These are phyloP conservation scores for Blastobotrys serpentis DNA, from an alignment of 1,139 yeast genomes.

Conservation along the genomic window DNA sequence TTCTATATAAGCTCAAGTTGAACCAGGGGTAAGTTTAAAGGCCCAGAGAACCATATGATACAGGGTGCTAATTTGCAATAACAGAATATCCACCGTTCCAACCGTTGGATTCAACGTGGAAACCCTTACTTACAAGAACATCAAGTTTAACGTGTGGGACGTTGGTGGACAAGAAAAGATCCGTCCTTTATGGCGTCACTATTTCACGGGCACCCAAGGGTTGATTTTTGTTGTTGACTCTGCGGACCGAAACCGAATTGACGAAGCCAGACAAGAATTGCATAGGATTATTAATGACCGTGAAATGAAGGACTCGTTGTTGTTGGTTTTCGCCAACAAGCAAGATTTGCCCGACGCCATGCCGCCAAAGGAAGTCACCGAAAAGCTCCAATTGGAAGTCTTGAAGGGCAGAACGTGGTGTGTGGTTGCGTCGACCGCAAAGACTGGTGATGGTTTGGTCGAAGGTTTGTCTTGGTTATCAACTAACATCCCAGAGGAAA, in stretches of 20 bases:
- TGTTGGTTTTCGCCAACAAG: constrained; percentile 86
- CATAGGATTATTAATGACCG: constrained; percentile 74
- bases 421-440: constrained; percentile 86
- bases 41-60: no score
- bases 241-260: constrained; percentile 66
- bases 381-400: constrained; percentile 76
- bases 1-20: constrained; percentile 67
- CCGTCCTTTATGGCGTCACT: constrained; percentile 92
- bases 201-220: constrained; percentile 93
- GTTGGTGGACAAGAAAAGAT: constrained; percentile 94
- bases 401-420: constrained; percentile 90
- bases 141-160: constrained; percentile 94
- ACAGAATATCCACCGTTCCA: constrained; percentile 73
- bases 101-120: constrained; percentile 96
- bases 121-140: constrained; percentile 82
- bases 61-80: not conserved
- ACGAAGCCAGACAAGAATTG: constrained; percentile 76
- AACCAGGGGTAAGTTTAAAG: constrained; percentile 56
- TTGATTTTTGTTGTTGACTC: constrained; percentile 88
- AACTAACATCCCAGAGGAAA: constrained; percentile 54
- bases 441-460: constrained; percentile 86
- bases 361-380: constrained; percentile 88
- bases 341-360: constrained; percentile 87
- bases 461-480: constrained; percentile 89
- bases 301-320: constrained; percentile 74